These are phyloP conservation scores for Penicillium capsulatum DNA, from an alignment of 2,329 filamentous ascomycete genomes.

Conservation along the genomic window DNA sequence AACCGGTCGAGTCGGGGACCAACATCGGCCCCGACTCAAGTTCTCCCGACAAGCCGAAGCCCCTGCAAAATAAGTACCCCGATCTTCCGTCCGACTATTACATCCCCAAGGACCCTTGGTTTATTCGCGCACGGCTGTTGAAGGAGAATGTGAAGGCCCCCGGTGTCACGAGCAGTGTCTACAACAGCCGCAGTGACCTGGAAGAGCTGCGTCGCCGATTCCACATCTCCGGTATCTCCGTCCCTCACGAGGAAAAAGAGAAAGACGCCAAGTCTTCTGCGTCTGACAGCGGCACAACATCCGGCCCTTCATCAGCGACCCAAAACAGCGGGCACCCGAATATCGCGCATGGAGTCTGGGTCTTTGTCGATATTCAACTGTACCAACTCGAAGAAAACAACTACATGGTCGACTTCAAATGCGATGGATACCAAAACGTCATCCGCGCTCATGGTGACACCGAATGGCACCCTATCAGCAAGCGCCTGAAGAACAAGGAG, in stretches of 20 bases:
- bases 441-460: slow-evolving; percentile 49
- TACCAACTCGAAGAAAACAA: slow-evolving; percentile 90
- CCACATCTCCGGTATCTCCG: slow-evolving; percentile 32
- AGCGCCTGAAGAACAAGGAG: slow-evolving; percentile 62
- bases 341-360: slow-evolving; percentile 68
- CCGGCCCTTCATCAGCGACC: slow-evolving; percentile 38
- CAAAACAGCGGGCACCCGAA: slow-evolving; percentile 35
- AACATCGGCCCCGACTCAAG: slow-evolving; percentile 37
- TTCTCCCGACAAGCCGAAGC: slow-evolving; percentile 34
- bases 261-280: slow-evolving; percentile 23
- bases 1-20: slow-evolving; percentile 39
- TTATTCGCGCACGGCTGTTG: slow-evolving; percentile 83
- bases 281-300: slow-evolving; percentile 31
- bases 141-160: slow-evolving; percentile 69
- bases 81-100: slow-evolving; percentile 60
- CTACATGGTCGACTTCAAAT: slow-evolving; percentile 98
- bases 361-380: slow-evolving; percentile 93
- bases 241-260: slow-evolving; percentile 32
- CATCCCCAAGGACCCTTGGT: slow-evolving; percentile 91
- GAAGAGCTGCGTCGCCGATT: slow-evolving; percentile 41
- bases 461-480: slow-evolving; percentile 49
- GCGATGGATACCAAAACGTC: slow-evolving; percentile 91
- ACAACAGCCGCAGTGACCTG: slow-evolving; percentile 41
- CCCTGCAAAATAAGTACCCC: slow-evolving; percentile 44
- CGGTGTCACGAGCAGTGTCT: slow-evolving; percentile 36